Base-by-base conservation (phyloP, 1,284 basidiomycete genomes). In the Schizophyllum commune region DNA sequence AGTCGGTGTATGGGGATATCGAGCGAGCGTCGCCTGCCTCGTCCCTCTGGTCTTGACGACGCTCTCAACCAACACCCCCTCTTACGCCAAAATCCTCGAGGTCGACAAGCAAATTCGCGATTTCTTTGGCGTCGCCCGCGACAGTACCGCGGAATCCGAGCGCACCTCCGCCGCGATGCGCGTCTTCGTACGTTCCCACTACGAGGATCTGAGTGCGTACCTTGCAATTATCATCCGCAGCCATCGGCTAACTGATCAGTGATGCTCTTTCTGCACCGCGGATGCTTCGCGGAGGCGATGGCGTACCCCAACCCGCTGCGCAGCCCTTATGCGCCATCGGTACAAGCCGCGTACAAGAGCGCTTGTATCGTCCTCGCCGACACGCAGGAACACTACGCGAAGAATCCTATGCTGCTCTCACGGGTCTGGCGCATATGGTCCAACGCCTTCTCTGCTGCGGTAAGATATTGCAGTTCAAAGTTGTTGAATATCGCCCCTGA, bases 391-490 rank as follows among this genome's bases (percentile, higher is more conserved):
- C 78, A 79, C 58, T 81, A 74, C 62, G 55, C 63, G 27, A 74
- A 73, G 65, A 73, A 77, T 32, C 79, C 80, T 1, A 54, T 69
- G 4, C 67, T 82, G 17, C 74, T 75, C 61, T 65, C 75, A 33
- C 73, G 79, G 8, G 68, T 81, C n/a, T 81, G 79, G 76, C 72
- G 76, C 56, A 77, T 81, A 55, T 82, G 81, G 80, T 74, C 79
- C 3, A 69, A 77, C 52, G 73, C 77, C 1, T 82, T 82, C 64
- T 73, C 77, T 19, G 76, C 80, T 34, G 73, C 79, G 32, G 79
- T 81, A 66, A 67, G 75, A 66, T 15, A 47, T 58, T 52, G 82
- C 11, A 71, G 78, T 32, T 71, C 81, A 6, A 79, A 77, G 4
- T 78, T 77, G 2, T 71, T 79, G 9, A 78, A 80, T 4, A 76